Evolutionary conservation across 495 filamentous ascomycete species (phyloP).

Genomic region (Podospora comata): DNA sequence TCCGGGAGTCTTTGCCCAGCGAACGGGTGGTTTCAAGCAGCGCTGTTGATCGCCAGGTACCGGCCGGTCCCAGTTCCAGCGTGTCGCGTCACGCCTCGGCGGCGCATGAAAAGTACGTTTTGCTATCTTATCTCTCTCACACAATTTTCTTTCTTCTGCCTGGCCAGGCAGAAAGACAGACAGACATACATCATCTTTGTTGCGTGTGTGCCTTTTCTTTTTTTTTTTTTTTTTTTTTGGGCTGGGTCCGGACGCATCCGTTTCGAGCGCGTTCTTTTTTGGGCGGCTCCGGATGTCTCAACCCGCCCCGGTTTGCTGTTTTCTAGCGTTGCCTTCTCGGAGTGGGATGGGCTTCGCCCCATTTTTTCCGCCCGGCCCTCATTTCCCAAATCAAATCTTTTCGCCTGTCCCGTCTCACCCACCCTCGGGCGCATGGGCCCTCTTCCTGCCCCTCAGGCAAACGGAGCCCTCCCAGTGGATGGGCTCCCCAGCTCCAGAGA

Average conservation of each 20-base stretch:
- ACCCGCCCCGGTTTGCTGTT: constrained; percentile 24
- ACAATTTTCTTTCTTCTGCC: constrained; percentile 14
- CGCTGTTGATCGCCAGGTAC: constrained; percentile 43
- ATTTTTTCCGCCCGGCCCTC: constrained; percentile 35
- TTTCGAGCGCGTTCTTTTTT: constrained; percentile 16
- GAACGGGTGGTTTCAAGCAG: constrained; percentile 43
- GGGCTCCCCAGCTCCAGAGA: background rate
- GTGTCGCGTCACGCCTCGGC: constrained; percentile 45
- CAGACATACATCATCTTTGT: constrained; percentile 8
- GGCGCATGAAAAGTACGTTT: constrained; percentile 47
- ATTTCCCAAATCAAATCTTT: constrained; percentile 30
- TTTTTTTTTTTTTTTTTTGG: background rate
- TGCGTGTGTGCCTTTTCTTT: constrained; percentile 19
- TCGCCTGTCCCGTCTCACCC: constrained; percentile 28
- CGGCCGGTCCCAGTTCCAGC: constrained; percentile 35
- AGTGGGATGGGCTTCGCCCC: constrained; percentile 27
- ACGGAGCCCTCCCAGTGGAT: constrained; percentile 18
- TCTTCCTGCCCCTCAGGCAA: constrained; percentile 17
- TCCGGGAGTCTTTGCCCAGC: constrained; percentile 45
- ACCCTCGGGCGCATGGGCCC: constrained; percentile 18
- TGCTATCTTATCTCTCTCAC: background rate
- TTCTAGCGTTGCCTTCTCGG: constrained; percentile 28
- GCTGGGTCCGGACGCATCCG: constrained; percentile 9
- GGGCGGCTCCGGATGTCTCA: constrained; percentile 21
- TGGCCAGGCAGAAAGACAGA: background rate